Base-by-base conservation (phyloP, 306 rosid genomes). In the Vicia faba region DNA sequence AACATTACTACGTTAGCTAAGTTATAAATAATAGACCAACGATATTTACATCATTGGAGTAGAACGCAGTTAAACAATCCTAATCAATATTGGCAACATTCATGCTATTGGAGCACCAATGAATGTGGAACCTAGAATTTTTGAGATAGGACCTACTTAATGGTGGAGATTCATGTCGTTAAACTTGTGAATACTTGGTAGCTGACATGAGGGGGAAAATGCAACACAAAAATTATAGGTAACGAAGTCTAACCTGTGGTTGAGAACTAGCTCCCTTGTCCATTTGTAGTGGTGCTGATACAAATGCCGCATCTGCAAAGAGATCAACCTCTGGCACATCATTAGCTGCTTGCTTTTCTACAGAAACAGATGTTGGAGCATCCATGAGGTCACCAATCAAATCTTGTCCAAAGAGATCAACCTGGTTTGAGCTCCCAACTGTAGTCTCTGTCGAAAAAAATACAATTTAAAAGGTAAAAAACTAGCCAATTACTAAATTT, bases 241-340 rank as follows among this genome's bases (percentile, higher is more conserved):
- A 36, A 56, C 40, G 35, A 58, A 20, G 18, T 44, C 49, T 66
- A 70, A 90, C 99, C 96, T 81, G 87, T 33, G 81, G 76, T 63
- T 88, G 80, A 75, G 90, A 82, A 62, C 74, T 76, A 51, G 82
- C 76, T 75, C 75, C 89, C 69, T 87, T 81, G 68, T 82, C 95
- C 72, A 60, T 55, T 33, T 75, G 81, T 56, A 95, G 73, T 48
- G 76, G 58, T n/a, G 89, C 96, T 60, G 99, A 83, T 65, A 95
- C 88, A 86, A 90, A 90, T 61, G 86, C 48, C 8, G 96, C 95
- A 75, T 90, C 99, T 45, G 97, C 97, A 86, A 95, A 95, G 69
- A 90, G 90, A 86, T 95, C 99, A 68, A 86, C 92, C 70, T 85
- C 95, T 4, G 97, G 26, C 55, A 77, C 76, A 72, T 82, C 73